Conservation (phyloP, 225 moss, liverwort and hornwort species). For the Anthoceros angustus region DNA sequence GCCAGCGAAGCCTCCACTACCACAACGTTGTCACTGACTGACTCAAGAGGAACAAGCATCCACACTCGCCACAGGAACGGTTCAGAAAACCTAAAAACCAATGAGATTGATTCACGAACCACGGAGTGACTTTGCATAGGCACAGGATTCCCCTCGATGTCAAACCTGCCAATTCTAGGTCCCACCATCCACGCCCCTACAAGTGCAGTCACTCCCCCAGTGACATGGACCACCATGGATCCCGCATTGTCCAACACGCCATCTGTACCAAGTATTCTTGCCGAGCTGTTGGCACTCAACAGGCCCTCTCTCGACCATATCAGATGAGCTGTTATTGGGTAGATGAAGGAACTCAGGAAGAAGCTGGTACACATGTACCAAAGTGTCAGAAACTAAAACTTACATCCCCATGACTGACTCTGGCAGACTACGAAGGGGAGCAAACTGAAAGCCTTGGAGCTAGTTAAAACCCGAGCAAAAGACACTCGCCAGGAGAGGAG, state of each 20-base stretch:
- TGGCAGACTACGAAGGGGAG: background rate
- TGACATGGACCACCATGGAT: conserved; percentile 36
- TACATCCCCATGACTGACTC: background rate
- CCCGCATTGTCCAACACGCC: conserved; percentile 32
- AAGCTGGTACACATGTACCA: conserved; percentile 18
- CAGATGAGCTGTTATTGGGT: conserved; percentile 32
- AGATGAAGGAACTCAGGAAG: conserved; percentile 36
- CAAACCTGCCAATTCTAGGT: conserved; percentile 28
- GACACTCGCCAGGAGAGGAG: background rate
- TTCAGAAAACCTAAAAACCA: background rate
- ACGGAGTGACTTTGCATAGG: conserved; percentile 28
- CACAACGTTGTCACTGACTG: background rate
- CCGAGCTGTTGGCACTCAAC: conserved; percentile 18
- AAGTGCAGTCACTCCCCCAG: conserved; percentile 26
- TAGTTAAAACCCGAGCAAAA: background rate
- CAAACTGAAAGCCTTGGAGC: background rate
- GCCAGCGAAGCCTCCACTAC: background rate
- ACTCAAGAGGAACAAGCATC: background rate
- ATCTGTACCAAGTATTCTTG: conserved; percentile 19
- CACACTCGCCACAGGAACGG: background rate
- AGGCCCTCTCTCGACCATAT: conserved; percentile 27
- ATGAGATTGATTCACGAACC: conserved; percentile 10
- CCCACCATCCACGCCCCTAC: conserved; percentile 35
- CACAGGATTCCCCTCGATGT: conserved; percentile 30
- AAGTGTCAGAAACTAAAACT: background rate